Evolutionary conservation across 1,139 yeast species (phyloP).

Genomic region (Hemisphaericaspora subhashii): DNA sequence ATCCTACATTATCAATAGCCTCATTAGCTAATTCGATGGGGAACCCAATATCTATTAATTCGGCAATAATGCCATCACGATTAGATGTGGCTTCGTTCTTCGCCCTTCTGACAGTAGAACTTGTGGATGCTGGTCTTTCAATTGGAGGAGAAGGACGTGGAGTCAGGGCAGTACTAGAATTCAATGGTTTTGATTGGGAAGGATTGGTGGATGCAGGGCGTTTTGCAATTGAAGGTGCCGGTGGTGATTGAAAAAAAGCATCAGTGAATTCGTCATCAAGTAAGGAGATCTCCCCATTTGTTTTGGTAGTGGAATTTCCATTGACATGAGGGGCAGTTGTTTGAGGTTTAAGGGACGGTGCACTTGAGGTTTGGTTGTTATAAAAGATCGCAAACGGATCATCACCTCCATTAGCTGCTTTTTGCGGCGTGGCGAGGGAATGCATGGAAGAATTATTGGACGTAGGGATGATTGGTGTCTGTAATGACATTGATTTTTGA

Average conservation of each 20-base stretch:
- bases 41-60: slow-evolving; percentile 79
- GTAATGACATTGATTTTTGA: background rate
- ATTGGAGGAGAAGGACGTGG: no score
- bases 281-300: slow-evolving; percentile 19
- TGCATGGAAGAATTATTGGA: background rate
- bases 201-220: slow-evolving; percentile 8
- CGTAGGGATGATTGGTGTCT: background rate
- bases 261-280: slow-evolving; percentile 48
- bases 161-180: slow-evolving; percentile 1
- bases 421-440: background rate
- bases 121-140: slow-evolving; percentile 5
- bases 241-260: slow-evolving; percentile 26
- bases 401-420: no score
- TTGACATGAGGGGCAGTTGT: background rate
- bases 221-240: slow-evolving; percentile 11
- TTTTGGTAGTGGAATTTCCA: background rate
- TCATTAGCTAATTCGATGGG: slow-evolving; percentile 57
- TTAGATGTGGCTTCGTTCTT: slow-evolving; percentile 5
- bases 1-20: slow-evolving; percentile 60
- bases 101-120: background rate
- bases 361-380: slow-evolving; percentile 3
- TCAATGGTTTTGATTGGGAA: background rate
- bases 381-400: slow-evolving; percentile 23
- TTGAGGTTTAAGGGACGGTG: background rate
- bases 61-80: slow-evolving; percentile 61